Percentiles rank a stretch among this genome's conserved stretches.
These are phyloP conservation scores for Tetramitus jugosus DNA, from an alignment of 208 protist genomes.

Conservation along the genomic window DNA sequence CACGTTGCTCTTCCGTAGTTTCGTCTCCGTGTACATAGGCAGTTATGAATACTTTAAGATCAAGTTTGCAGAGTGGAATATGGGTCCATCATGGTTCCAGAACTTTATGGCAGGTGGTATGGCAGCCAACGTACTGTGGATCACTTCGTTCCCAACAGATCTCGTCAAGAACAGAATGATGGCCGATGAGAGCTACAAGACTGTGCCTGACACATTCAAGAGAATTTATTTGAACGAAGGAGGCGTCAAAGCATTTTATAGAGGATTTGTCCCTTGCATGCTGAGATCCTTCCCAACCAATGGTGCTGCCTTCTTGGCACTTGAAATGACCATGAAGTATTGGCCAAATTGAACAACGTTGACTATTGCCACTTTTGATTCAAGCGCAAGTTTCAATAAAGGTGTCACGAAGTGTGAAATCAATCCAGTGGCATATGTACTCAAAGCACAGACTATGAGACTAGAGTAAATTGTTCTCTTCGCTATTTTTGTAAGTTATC, in stretches of 20 bases:
- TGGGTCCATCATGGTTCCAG: neutral
- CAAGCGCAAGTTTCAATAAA: too few relatives aligned
- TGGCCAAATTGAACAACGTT: too few relatives aligned
- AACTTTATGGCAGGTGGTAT: neutral
- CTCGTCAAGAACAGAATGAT: neutral
- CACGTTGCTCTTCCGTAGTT: neutral
- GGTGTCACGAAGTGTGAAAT: too few relatives aligned
- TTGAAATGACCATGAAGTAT: too few relatives aligned
- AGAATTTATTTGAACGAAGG: slow-evolving; percentile 1
- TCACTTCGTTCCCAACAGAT: neutral
- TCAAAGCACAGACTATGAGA: too few relatives aligned
- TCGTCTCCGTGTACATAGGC: neutral
- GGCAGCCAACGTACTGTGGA: neutral
- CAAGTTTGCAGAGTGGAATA: neutral
- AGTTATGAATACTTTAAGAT: slow-evolving; percentile 3
- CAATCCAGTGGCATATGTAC: too few relatives aligned
- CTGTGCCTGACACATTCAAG: neutral
- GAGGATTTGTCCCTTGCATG: neutral
- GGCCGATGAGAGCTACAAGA: slow-evolving; percentile 1
- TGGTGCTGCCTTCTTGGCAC: neutral
- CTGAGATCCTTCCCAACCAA: slow-evolving; percentile 7
- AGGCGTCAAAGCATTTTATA: slow-evolving; percentile 7
- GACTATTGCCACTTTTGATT: too few relatives aligned
- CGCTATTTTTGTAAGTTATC: too few relatives aligned
- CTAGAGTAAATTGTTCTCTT: too few relatives aligned